Conservation (phyloP, 108 stramenopile genomes). For the Schizochytrium sp. region DNA sequence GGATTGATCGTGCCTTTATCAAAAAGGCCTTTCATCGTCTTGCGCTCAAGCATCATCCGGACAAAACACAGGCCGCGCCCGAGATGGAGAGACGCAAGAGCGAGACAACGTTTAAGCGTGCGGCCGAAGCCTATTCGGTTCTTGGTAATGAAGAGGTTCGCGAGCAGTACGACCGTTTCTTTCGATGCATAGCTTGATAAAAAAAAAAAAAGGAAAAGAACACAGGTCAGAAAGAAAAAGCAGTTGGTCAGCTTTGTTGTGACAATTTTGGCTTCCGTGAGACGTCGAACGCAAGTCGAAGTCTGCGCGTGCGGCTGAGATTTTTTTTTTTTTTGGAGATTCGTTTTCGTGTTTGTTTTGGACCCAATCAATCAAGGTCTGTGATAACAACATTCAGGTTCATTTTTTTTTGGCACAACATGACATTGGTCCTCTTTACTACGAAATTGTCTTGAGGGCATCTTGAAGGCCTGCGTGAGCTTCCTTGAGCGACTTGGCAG, state of each 20-base stretch:
- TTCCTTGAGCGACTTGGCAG: not conserved
- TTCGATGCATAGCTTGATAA: not conserved
- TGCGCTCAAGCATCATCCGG: constrained; percentile 2
- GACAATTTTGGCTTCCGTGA: too few relatives aligned
- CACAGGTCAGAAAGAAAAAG: too few relatives aligned
- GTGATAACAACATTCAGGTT: too few relatives aligned
- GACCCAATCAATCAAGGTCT: too few relatives aligned
- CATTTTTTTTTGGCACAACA: too few relatives aligned
- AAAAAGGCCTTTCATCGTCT: not conserved
- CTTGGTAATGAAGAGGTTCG: not conserved
- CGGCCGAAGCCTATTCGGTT: not conserved
- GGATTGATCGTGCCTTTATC: not conserved
- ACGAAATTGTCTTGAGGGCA: not conserved
- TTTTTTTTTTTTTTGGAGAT: too few relatives aligned
- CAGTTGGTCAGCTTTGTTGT: too few relatives aligned
- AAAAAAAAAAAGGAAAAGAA: not conserved
- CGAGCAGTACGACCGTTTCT: not conserved
- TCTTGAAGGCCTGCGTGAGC: not conserved
- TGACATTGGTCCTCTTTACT: not conserved
- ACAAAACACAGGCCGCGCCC: not conserved
- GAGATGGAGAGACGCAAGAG: not conserved
- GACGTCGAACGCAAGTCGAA: too few relatives aligned
- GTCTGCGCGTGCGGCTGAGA: too few relatives aligned
- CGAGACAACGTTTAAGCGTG: not conserved
- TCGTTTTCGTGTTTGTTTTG: too few relatives aligned